These are phyloP conservation scores for Nakataea oryzae DNA, from an alignment of 2,329 filamentous ascomycete species.

Conservation along the genomic window DNA sequence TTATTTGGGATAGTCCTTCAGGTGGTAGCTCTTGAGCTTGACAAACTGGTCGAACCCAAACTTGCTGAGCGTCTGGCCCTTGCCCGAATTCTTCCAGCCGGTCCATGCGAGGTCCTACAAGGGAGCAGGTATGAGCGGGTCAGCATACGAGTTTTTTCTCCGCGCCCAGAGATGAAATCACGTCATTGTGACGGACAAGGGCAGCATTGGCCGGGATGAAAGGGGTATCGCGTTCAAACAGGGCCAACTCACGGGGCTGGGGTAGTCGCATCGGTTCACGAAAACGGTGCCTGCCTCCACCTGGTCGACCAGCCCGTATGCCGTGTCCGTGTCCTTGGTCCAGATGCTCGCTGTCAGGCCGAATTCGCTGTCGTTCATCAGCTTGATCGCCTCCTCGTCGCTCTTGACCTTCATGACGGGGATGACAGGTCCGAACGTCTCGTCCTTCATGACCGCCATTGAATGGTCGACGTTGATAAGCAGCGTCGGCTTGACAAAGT, in stretches of 20 bases:
- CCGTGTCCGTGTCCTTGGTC: constrained; percentile 76
- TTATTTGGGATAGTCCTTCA: constrained; percentile 69
- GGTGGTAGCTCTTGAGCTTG: constrained; percentile 90
- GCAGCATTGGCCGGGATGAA: not conserved
- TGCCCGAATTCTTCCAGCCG: constrained; percentile 94
- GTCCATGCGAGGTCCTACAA: constrained; percentile 85
- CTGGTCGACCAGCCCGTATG: constrained; percentile 64
- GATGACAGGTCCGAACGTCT: constrained; percentile 91
- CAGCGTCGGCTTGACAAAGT: constrained; percentile 81
- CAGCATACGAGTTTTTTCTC: not conserved
- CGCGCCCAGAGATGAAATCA: constrained; percentile 1
- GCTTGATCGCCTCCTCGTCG: constrained; percentile 68
- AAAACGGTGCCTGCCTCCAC: constrained; percentile 94
- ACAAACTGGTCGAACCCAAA: constrained; percentile 95
- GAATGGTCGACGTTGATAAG: constrained; percentile 68
- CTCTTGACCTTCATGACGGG: constrained; percentile 76
- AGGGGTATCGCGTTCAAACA: not conserved
- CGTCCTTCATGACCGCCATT: constrained; percentile 85
- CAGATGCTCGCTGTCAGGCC: constrained; percentile 94
- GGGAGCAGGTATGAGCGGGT: not conserved
- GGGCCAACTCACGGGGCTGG: constrained; percentile 63
- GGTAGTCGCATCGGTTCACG: constrained; percentile 88
- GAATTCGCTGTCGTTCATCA: constrained; percentile 95
- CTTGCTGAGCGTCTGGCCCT: constrained; percentile 77
- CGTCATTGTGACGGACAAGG: not conserved